phyloP scores from a whole-genome alignment of 306 rosid genomes.

The Quercus ilex region DNA sequence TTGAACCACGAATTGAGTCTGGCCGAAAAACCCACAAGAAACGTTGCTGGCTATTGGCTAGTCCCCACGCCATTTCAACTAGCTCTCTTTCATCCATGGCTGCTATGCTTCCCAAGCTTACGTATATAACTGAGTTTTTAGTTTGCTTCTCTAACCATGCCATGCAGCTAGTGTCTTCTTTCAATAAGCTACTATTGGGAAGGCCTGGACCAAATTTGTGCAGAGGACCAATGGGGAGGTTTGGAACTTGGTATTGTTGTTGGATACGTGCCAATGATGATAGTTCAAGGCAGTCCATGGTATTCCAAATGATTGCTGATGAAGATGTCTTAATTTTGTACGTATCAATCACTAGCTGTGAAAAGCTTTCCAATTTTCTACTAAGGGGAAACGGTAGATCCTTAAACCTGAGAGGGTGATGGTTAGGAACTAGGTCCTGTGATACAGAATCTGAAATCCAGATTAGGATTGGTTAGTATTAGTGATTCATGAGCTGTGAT shows the following conservation, averaged over 20 bases:
- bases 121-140: constrained; percentile 12
- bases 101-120: constrained; percentile 55
- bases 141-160: constrained; percentile 25
- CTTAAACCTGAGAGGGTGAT: constrained; percentile 41
- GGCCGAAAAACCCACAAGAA: constrained; percentile 45
- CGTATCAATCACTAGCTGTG: background rate
- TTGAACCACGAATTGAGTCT: constrained; percentile 1
- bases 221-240: constrained; percentile 48
- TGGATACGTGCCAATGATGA: constrained; percentile 24
- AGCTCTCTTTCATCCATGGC: constrained; percentile 37
- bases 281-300: constrained; percentile 27
- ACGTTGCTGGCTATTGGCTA: constrained; percentile 40
- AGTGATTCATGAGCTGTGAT: background rate
- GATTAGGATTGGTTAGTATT: too few relatives aligned
- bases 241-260: constrained; percentile 6
- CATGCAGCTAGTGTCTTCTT: constrained; percentile 23
- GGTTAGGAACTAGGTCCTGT: constrained; percentile 26
- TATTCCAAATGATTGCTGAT: constrained; percentile 41
- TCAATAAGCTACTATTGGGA: constrained; percentile 6
- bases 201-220: constrained; percentile 23
- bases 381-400: constrained; percentile 38
- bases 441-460: constrained; percentile 21
- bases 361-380: background rate
- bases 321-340: constrained; percentile 15
- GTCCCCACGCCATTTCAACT: constrained; percentile 44